A percentile compares a stretch with the other conserved stretches of the same genome.
phyloP scores from a whole-genome alignment of 495 filamentous ascomycete genomes.

The Aspergillus wentii region DNA sequence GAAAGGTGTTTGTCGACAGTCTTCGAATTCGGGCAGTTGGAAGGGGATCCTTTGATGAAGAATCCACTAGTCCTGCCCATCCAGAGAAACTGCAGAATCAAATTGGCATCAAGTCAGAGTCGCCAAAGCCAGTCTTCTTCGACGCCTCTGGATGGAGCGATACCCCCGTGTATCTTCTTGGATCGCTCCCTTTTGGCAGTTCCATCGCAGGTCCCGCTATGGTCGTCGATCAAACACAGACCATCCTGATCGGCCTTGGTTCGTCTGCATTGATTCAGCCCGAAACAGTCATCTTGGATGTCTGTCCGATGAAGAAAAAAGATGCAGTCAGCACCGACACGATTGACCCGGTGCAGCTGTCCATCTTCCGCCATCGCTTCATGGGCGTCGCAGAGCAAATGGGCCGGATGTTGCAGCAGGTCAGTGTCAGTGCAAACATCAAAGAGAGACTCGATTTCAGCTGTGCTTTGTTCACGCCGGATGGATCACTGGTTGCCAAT shows the following conservation, averaged over 20 bases:
- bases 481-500: conserved; percentile 33
- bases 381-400: conserved; percentile 36
- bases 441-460: conserved; percentile 36
- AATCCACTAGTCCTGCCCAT: too few relatives aligned
- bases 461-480: conserved; percentile 31
- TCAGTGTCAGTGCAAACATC: conserved; percentile 28
- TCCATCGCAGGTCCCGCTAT: conserved; percentile 78
- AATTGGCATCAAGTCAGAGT: conserved; percentile 49
- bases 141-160: conserved; percentile 62
- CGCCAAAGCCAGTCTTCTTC: conserved; percentile 27
- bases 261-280: conserved; percentile 44
- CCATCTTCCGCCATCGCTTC: conserved; percentile 86
- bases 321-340: conserved; percentile 39
- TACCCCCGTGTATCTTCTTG: conserved; percentile 74
- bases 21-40: conserved; percentile 73
- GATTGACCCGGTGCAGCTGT: conserved; percentile 74
- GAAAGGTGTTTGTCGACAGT: conserved; percentile 91
- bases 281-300: conserved; percentile 67
- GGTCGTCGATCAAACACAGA: conserved; percentile 72
- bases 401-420: conserved; percentile 30
- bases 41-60: conserved; percentile 59
- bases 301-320: conserved; percentile 66
- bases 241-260: conserved; percentile 78
- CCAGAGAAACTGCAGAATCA: conserved; percentile 44
- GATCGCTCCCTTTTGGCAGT: conserved; percentile 62